Conservation (phyloP, 495 filamentous ascomycete species). For the Hypoxylon rickii region DNA sequence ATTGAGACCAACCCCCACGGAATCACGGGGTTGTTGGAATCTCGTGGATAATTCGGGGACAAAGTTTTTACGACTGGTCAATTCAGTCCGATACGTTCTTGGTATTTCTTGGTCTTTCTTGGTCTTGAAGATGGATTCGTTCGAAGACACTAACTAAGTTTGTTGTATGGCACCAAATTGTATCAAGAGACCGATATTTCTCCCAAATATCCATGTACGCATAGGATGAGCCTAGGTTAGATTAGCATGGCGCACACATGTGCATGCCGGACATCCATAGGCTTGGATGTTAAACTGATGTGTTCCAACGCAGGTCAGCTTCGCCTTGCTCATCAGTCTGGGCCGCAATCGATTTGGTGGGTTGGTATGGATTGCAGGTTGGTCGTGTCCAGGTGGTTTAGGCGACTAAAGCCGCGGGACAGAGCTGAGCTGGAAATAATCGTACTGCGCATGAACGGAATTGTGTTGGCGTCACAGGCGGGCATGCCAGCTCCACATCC, state of each 20-base stretch:
- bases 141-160: no score
- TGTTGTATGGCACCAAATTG: neutral
- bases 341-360: conserved; percentile 15
- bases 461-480: conserved; percentile 13
- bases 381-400: no score
- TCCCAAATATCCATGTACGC: neutral
- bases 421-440: conserved; percentile 21
- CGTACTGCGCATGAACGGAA: conserved; percentile 14
- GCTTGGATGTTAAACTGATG: no score
- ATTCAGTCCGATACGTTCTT: conserved; percentile 9
- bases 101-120: neutral
- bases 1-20: conserved; percentile 21
- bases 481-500: conserved; percentile 20
- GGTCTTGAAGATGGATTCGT: no score
- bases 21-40: conserved; percentile 11
- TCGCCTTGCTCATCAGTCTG: conserved; percentile 9
- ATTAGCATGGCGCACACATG: no score
- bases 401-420: conserved; percentile 8
- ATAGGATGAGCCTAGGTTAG: no score
- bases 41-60: conserved; percentile 28
- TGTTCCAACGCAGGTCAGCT: no score
- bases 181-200: conserved; percentile 23
- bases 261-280: no score
- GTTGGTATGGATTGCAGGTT: no score
- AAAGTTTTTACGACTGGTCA: neutral